These are phyloP conservation scores for Lecanicillium sp. DNA, from an alignment of 2,329 filamentous ascomycete species.

Conservation along the genomic window DNA sequence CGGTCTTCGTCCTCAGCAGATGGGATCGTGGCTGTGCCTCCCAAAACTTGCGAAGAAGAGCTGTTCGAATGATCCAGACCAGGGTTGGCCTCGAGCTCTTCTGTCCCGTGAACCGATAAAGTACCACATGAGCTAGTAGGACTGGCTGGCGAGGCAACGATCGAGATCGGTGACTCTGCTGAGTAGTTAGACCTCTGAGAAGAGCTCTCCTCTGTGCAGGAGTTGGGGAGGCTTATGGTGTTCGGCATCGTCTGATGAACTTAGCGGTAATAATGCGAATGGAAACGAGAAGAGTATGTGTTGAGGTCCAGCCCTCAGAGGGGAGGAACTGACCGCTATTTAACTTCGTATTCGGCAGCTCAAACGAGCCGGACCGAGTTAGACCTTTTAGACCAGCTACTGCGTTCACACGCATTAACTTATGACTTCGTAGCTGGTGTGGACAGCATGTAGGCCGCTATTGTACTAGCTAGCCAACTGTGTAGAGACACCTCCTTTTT, in stretches of 20 bases:
- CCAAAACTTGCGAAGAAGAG: background rate
- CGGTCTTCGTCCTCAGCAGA: background rate
- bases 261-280: background rate
- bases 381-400: background rate
- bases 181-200: background rate
- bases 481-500: background rate
- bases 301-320: background rate
- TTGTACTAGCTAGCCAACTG: background rate
- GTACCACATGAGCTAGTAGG: background rate
- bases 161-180: background rate
- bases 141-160: background rate
- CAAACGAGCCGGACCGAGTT: background rate
- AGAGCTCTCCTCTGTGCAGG: background rate
- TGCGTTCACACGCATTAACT: background rate
- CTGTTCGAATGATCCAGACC: background rate
- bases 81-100: background rate
- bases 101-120: background rate
- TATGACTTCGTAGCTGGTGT: background rate
- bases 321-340: background rate
- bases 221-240: conserved; percentile 1
- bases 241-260: background rate
- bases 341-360: background rate
- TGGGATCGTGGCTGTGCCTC: background rate
- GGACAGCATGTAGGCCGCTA: background rate
- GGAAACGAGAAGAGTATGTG: background rate